phyloP scores from a whole-genome alignment of 768 basidiomycete genomes.

The Auricularia sp. region DNA sequence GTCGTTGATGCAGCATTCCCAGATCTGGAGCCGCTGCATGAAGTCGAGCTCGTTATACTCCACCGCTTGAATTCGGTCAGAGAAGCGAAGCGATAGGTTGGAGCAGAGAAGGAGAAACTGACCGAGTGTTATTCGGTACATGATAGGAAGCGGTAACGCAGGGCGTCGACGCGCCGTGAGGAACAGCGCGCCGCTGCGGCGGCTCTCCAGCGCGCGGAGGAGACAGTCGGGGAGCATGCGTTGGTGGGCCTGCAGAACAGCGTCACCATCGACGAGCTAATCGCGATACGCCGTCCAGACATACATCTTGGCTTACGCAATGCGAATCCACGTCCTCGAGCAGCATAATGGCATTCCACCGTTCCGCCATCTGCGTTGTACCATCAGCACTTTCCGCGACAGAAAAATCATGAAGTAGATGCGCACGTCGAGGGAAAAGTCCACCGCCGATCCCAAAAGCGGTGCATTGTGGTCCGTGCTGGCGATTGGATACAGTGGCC shows the following conservation, averaged over 20 bases:
- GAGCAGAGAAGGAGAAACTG: not conserved
- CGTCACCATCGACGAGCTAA: slow-evolving; percentile 16
- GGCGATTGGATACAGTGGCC: slow-evolving; percentile 43
- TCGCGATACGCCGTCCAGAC: not conserved
- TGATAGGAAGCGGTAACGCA: too few relatives aligned
- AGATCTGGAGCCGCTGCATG: slow-evolving; percentile 13
- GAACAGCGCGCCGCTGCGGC: too few relatives aligned
- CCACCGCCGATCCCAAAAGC: slow-evolving; percentile 19
- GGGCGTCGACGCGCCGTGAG: too few relatives aligned
- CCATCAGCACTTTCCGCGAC: not conserved
- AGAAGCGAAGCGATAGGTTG: not conserved
- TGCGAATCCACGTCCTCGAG: slow-evolving; percentile 18
- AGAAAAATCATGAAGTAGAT: not conserved
- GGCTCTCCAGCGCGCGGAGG: too few relatives aligned
- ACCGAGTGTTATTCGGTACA: not conserved
- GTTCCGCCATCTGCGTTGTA: slow-evolving; percentile 21
- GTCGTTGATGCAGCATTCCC: slow-evolving; percentile 19
- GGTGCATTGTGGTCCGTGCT: slow-evolving; percentile 38
- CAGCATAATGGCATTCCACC: slow-evolving; percentile 17
- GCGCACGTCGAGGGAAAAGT: slow-evolving; percentile 9
- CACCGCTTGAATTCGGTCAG: slow-evolving; percentile 10
- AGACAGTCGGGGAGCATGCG: too few relatives aligned
- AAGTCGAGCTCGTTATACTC: slow-evolving; percentile 18
- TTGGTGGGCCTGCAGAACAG: slow-evolving; percentile 37
- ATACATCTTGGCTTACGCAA: slow-evolving; percentile 14